Percentiles rank a stretch among this genome's conserved stretches.
Evolutionary conservation across 352 stramenopile genomes (phyloP).

Genomic region (Phytophthora podocarpi): DNA sequence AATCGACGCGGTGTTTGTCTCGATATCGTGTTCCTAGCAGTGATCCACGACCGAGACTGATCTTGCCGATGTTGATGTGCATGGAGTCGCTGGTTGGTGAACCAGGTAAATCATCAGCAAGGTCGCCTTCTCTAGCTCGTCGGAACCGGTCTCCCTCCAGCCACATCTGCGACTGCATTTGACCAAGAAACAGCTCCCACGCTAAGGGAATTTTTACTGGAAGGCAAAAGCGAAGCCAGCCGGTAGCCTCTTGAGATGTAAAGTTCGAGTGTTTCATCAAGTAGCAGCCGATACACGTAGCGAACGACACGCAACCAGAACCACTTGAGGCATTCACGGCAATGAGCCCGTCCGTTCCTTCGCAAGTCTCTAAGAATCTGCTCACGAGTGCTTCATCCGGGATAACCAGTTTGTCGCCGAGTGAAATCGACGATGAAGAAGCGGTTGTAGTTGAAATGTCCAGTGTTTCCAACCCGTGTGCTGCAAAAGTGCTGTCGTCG

Average conservation of each 20-base stretch:
- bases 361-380: constrained; percentile 90
- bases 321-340: constrained; percentile 74
- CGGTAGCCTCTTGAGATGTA: constrained; percentile 94
- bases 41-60: constrained; percentile 57
- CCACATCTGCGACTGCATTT: constrained; percentile 87
- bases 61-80: constrained; percentile 72
- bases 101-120: constrained; percentile 6
- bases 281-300: constrained; percentile 96
- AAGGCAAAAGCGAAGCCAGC: constrained; percentile 95
- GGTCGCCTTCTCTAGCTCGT: constrained; percentile 20
- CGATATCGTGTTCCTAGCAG: constrained; percentile 59
- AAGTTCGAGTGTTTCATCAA: constrained; percentile 98
- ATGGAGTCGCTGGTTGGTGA: constrained; percentile 14
- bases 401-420: background rate
- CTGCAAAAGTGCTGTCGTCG: constrained; percentile 9
- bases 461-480: constrained; percentile 17
- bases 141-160: constrained; percentile 51
- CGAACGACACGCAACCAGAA: constrained; percentile 61
- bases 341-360: constrained; percentile 64
- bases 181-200: constrained; percentile 91
- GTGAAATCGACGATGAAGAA: background rate
- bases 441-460: constrained; percentile 15
- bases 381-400: constrained; percentile 73
- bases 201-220: constrained; percentile 83
- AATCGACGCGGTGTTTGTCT: constrained; percentile 9